A percentile compares a stretch with the other conserved stretches of the same genome.
These are phyloP conservation scores for Gleditsia sinensis DNA, from an alignment of 306 rosid genomes.

Conservation along the genomic window DNA sequence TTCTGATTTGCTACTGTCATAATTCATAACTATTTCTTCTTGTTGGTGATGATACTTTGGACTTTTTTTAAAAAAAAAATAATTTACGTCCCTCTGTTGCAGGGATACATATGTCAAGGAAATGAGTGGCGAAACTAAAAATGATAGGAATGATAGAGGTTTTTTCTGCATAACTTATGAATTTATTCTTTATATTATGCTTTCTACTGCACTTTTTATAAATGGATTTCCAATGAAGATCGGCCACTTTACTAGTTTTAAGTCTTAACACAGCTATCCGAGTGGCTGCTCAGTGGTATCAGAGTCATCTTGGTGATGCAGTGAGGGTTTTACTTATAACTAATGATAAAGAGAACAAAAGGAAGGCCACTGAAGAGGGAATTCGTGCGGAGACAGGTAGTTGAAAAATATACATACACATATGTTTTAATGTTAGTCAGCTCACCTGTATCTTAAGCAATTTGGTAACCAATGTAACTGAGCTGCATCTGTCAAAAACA, in stretches of 20 bases:
- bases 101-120: conserved; percentile 93
- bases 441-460: conserved; percentile 25
- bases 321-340: conserved; percentile 78
- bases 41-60: not conserved
- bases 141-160: conserved; percentile 99
- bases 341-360: conserved; percentile 87
- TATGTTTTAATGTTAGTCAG: conserved; percentile 27
- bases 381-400: conserved; percentile 90
- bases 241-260: too few species aligned
- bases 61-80: not conserved
- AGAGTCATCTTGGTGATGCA: conserved; percentile 82
- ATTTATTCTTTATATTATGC: conserved; percentile 27
- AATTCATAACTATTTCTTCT: conserved; percentile 2
- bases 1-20: not conserved
- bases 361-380: conserved; percentile 91
- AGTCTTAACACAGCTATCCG: conserved; percentile 76
- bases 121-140: conserved; percentile 88
- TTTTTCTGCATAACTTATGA: conserved; percentile 24
- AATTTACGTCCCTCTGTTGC: conserved; percentile 25
- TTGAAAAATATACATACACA: too few species aligned
- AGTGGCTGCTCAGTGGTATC: conserved; percentile 96
- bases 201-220: conserved; percentile 1
- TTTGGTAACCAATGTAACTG: not conserved
- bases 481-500: conserved; percentile 5
- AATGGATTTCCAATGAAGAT: conserved; percentile 16